These are phyloP conservation scores for Scheffersomyces amazonensis DNA, from an alignment of 805 yeast genomes.

Conservation along the genomic window DNA sequence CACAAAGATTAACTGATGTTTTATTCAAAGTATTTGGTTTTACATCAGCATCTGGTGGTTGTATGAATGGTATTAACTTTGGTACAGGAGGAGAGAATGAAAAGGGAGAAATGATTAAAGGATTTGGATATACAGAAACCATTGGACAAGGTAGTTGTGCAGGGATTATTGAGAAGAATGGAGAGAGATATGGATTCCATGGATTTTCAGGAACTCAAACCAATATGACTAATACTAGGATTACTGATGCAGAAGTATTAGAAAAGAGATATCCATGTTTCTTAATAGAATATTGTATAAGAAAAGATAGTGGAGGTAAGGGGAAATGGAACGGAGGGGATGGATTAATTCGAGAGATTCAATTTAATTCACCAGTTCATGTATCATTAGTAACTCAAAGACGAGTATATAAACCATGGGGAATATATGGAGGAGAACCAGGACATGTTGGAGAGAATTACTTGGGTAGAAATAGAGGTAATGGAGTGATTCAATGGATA, in stretches of 20 bases:
- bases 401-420: conserved; percentile 81
- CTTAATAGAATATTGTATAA: conserved; percentile 65
- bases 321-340: conserved; percentile 78
- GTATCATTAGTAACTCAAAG: conserved; percentile 86
- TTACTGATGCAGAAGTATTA: conserved; percentile 86
- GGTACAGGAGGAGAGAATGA: conserved; percentile 61
- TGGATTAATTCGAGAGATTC: conserved; percentile 83
- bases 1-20: conserved; percentile 90
- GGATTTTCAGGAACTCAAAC: conserved; percentile 91
- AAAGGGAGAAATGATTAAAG: conserved; percentile 1
- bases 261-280: conserved; percentile 87
- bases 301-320: conserved; percentile 74
- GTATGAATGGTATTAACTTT: conserved; percentile 90
- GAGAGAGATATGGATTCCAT: conserved; percentile 1
- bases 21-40: conserved; percentile 81
- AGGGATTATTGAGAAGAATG: conserved; percentile 65
- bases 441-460: conserved; percentile 63
- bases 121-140: conserved; percentile 1
- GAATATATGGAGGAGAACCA: conserved; percentile 75
- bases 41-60: conserved; percentile 95
- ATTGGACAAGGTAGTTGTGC: conserved; percentile 97
- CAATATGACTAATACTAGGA: conserved; percentile 90
- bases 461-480: conserved; percentile 25
- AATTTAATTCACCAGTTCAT: conserved; percentile 53
- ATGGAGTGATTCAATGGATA: conserved; percentile 12